Evolutionary conservation across 306 rosid species (phyloP).

Genomic region (Casuarina cunninghamiana): DNA sequence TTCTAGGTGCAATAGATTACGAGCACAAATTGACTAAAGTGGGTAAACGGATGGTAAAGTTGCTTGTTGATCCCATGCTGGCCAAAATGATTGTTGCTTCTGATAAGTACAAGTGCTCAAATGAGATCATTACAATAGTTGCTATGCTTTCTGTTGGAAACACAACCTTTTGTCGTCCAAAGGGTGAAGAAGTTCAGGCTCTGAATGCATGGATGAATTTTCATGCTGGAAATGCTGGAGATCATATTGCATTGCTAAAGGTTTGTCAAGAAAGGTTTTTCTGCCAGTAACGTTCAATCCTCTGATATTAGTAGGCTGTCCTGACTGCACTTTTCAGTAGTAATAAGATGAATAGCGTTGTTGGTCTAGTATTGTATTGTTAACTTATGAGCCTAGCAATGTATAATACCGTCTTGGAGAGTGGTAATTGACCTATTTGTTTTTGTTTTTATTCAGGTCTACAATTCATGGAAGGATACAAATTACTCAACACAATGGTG

Average conservation of each 20-base stretch:
- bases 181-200: constrained; percentile 97
- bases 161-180: constrained; percentile 93
- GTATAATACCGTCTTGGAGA: constrained; percentile 7
- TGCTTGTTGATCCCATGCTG: constrained; percentile 93
- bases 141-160: constrained; percentile 94
- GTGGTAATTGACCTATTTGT: constrained; percentile 10
- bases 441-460: constrained; percentile 51
- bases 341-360: not conserved
- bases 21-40: constrained; percentile 55
- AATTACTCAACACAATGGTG: constrained; percentile 98
- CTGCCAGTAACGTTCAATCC: not conserved
- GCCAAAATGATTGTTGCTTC: constrained; percentile 95
- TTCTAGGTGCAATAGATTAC: no score
- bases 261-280: constrained; percentile 28
- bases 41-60: constrained; percentile 93
- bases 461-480: constrained; percentile 94
- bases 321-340: not conserved
- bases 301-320: not conserved
- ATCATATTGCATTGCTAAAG: constrained; percentile 85
- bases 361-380: not conserved
- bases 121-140: constrained; percentile 79
- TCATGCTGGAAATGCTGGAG: constrained; percentile 93
- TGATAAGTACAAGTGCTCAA: constrained; percentile 82
- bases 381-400: not conserved
- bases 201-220: constrained; percentile 91